Evolutionary conservation across 768 basidiomycete species (phyloP), one percentile per base, ranked within the genome.

Genomic region (Xerocomellus chrysenteron): DNA sequence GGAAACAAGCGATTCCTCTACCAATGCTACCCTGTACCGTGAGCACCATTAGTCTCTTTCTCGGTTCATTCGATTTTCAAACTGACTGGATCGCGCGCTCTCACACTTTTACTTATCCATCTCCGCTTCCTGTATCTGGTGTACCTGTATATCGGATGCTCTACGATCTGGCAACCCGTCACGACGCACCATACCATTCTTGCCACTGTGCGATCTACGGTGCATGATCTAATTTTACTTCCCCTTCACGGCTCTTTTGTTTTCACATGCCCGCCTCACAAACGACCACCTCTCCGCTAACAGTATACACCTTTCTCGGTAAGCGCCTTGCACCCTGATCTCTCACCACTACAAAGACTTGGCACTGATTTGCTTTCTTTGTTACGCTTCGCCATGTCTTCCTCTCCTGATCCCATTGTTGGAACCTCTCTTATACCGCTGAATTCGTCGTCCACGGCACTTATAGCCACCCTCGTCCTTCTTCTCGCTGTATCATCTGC

Each of bases 401-500:
- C 63, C 14, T 2, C 56, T 10, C 0, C 11, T 3, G 17, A 56
- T 46, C 14, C 63, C 1, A 30, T 55, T 2, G 33, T 56, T 28
- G 60, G 57, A 2, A 41, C 57, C 1, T 4, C 42, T 2, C 26
- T 61, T 30, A 4, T 46, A 0, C 48, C 68, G 2, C 10, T 52
- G 40, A 47, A 63, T 17, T 30, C 51, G n/a, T 71, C 70, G 0
- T 75, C 65, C 62, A 79, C 80, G 5, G 80, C 82, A 58, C 76
- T 82, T 47, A 17, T 54, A 76, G 86, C 87, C 3, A 88, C 87
- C 2, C 80, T 88, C 49, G 79, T 88, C 56, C 80, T 88, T 21
- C 80, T 89, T 19, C 78, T 88, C 24, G 75, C 77, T 40, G 82
- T 89, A n/a, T 86, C 85, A 10, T 80, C 80, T 3, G 84, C 84